Percentiles rank a stretch among this genome's conserved stretches.
phyloP scores from a whole-genome alignment of 2,329 filamentous ascomycete species.

The Allantophomopsis lycopodina region DNA sequence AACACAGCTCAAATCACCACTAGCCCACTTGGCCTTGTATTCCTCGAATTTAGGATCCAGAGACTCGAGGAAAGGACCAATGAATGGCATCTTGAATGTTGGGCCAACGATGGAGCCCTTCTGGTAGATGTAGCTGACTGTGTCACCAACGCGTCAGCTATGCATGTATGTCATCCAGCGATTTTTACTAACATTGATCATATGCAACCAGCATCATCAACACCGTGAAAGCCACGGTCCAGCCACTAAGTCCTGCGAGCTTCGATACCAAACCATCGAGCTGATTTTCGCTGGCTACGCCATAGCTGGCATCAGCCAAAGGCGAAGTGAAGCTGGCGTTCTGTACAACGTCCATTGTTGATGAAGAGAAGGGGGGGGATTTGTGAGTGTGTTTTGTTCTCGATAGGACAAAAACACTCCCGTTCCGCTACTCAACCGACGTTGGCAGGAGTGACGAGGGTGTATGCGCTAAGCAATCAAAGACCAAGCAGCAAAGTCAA shows the following conservation, averaged over 20 bases:
- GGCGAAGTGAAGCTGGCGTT: conserved; percentile 18
- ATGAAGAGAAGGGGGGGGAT: no score
- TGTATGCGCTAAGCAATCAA: no score
- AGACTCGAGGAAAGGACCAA: conserved; percentile 91
- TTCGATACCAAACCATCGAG: conserved; percentile 10
- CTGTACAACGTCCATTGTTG: conserved; percentile 5
- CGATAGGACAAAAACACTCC: no score
- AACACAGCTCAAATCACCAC: conserved; percentile 86
- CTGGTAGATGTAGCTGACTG: conserved; percentile 61
- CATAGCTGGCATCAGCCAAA: conserved; percentile 15
- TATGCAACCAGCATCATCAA: conserved; percentile 64
- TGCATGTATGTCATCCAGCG: no score
- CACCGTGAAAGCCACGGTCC: conserved; percentile 56
- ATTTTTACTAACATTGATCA: conserved; percentile 62
- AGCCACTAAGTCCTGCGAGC: conserved; percentile 28
- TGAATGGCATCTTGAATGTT: conserved; percentile 66
- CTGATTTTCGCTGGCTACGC: conserved; percentile 10
- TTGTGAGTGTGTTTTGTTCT: no score
- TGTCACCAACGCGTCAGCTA: background rate
- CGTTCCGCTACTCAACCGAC: no score
- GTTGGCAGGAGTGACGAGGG: no score
- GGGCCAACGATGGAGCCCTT: conserved; percentile 70
- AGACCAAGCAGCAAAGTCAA: no score
- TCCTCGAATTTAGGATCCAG: conserved; percentile 83
- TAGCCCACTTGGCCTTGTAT: conserved; percentile 87